Percentiles rank a stretch among this genome's conserved stretches.
Evolutionary conservation across 176 grass and related monocot species (phyloP).

Genomic region (Coix lacrymajobi): DNA sequence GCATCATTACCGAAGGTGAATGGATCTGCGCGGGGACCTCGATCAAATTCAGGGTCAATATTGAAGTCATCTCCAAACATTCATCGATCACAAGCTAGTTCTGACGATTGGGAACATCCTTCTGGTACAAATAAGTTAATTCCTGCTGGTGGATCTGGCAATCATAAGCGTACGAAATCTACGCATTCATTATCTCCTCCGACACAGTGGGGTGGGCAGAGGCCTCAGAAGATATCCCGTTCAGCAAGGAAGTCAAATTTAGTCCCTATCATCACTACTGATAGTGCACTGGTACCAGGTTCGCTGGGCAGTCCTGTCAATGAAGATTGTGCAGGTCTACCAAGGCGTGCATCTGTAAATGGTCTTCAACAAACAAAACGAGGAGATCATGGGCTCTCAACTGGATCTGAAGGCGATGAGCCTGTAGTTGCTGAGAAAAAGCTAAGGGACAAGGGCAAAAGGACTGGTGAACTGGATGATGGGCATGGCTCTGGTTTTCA

Average conservation of each 20-base stretch:
- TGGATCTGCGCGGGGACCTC: conserved; percentile 57
- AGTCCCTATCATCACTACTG: conserved; percentile 48
- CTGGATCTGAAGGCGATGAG: conserved; percentile 57
- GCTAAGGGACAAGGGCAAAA: conserved; percentile 67
- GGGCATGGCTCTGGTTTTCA: conserved; percentile 52
- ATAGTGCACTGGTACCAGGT: conserved; percentile 41
- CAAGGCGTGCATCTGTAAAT: conserved; percentile 46
- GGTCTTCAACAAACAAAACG: conserved; percentile 43
- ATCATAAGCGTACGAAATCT: conserved; percentile 59
- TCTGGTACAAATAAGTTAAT: conserved; percentile 57
- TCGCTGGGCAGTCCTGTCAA: conserved; percentile 43
- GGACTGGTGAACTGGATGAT: conserved; percentile 60
- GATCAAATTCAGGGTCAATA: conserved; percentile 65
- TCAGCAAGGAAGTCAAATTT: conserved; percentile 85
- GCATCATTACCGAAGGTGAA: conserved; percentile 55
- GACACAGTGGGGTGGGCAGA: conserved; percentile 77
- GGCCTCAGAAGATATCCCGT: conserved; percentile 88
- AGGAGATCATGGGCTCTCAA: conserved; percentile 52
- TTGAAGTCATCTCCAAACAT: conserved; percentile 65
- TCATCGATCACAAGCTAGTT: conserved; percentile 48
- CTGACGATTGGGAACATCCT: conserved; percentile 68
- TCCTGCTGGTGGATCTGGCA: conserved; percentile 56
- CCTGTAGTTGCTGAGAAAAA: conserved; percentile 68
- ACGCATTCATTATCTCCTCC: conserved; percentile 70
- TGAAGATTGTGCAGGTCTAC: conserved; percentile 37